Conservation (phyloP, 1,139 yeast species). For the Debaryomycetaceae sp. region DNA sequence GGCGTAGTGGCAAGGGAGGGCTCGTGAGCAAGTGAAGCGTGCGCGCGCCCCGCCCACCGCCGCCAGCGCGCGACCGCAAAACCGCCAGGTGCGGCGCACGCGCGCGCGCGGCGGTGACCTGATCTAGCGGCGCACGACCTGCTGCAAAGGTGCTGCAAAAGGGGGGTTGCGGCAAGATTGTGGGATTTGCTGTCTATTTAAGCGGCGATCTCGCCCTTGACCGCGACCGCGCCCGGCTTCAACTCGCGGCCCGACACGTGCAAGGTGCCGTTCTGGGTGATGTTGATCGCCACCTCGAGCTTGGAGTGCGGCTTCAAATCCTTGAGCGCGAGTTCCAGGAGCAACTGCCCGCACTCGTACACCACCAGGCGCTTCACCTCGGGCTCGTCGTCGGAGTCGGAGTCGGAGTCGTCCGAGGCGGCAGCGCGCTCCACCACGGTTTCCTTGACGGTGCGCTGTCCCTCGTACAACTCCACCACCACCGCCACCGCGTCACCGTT, state of each 20-base stretch:
- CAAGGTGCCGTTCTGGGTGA: constrained; percentile 79
- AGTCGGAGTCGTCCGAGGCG: constrained; percentile 34
- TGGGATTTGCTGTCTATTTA: too few relatives aligned
- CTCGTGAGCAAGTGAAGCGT: too few relatives aligned
- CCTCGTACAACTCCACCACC: constrained; percentile 75
- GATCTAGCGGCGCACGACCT: too few relatives aligned
- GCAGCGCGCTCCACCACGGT: constrained; percentile 66
- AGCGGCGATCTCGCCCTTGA: constrained; percentile 42
- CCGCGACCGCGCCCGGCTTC: constrained; percentile 59
- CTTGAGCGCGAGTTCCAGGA: constrained; percentile 76
- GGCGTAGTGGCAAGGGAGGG: too few relatives aligned
- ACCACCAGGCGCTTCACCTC: constrained; percentile 71
- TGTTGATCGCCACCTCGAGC: constrained; percentile 78
- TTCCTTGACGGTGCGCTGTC: constrained; percentile 74
- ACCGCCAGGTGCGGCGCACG: too few relatives aligned
- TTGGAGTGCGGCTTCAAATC: constrained; percentile 64
- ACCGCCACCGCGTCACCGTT: constrained; percentile 61
- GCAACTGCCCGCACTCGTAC: constrained; percentile 66
- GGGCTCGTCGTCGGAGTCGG: constrained; percentile 53
- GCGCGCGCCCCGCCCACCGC: too few relatives aligned
- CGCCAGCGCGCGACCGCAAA: too few relatives aligned
- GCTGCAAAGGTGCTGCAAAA: too few relatives aligned
- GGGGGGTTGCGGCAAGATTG: too few relatives aligned
- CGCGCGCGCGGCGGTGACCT: too few relatives aligned
- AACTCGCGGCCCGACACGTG: constrained; percentile 81